Conservation (phyloP, 148 eudicot species). For the Cornus kousa region DNA sequence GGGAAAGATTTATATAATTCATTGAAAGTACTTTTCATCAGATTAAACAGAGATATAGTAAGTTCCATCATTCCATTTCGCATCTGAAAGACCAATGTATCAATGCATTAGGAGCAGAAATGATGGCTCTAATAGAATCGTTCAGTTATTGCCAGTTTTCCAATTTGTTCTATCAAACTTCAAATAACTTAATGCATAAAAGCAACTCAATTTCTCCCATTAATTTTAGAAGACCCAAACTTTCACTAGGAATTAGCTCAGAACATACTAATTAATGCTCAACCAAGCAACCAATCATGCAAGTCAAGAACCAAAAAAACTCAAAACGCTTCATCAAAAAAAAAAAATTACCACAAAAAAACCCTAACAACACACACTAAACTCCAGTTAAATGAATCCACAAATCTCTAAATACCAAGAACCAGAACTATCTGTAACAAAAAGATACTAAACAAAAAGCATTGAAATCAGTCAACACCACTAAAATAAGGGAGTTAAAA, state of each 20-base stretch:
- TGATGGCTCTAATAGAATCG: not conserved
- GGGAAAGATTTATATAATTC: too few relatives aligned
- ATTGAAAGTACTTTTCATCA: too few relatives aligned
- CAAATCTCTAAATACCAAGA: not conserved
- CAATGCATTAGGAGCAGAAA: constrained; percentile 4
- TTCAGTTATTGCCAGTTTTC: not conserved
- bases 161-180: not conserved
- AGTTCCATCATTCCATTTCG: too few relatives aligned
- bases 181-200: not conserved
- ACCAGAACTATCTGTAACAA: not conserved
- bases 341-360: not conserved
- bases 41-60: too few relatives aligned
- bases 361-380: not conserved
- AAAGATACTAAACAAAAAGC: not conserved
- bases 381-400: not conserved
- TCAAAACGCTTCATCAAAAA: too few relatives aligned
- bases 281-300: not conserved
- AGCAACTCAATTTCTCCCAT: not conserved
- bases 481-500: not conserved
- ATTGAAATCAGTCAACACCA: not conserved
- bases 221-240: not conserved
- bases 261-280: not conserved
- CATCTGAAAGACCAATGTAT: not conserved
- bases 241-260: not conserved
- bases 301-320: not conserved